These are phyloP conservation scores for Leccinum pellstonianum DNA, from an alignment of 768 basidiomycete species.

Conservation along the genomic window DNA sequence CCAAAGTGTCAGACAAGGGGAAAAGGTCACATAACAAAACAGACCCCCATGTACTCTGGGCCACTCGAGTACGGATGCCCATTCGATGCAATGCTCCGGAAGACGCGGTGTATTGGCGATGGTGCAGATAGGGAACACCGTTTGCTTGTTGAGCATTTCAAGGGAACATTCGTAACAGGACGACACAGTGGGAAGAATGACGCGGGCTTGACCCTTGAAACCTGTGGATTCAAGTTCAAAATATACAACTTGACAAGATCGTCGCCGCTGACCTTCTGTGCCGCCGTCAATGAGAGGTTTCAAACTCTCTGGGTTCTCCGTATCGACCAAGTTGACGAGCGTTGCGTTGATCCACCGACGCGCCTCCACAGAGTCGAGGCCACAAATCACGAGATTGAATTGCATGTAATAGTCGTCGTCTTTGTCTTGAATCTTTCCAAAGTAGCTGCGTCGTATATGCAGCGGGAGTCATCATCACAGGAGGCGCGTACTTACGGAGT, in stretches of 20 bases:
- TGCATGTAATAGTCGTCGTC: conserved; percentile 92
- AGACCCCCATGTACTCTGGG: conserved; percentile 87
- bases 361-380: conserved; percentile 95
- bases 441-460: conserved; percentile 57
- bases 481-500: conserved; percentile 70
- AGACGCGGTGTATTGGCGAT: conserved; percentile 98
- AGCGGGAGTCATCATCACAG: conserved; percentile 4
- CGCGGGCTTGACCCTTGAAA: conserved; percentile 97
- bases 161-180: conserved; percentile 98
- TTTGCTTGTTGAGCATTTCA: conserved; percentile 97
- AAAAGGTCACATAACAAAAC: conserved; percentile 6
- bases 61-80: conserved; percentile 99
- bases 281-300: conserved; percentile 98
- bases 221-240: conserved; percentile 46
- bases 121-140: conserved; percentile 96
- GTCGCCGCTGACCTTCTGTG: conserved; percentile 73
- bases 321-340: conserved; percentile 90
- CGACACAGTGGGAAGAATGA: conserved; percentile 91
- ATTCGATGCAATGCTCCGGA: conserved; percentile 99
- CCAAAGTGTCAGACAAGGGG: conserved; percentile 5
- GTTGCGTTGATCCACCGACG: conserved; percentile 99
- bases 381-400: conserved; percentile 96
- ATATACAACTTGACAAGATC: neutral
- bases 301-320: conserved; percentile 87
- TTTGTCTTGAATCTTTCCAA: conserved; percentile 98